Percentiles rank a stretch among this genome's conserved stretches.
These are phyloP conservation scores for Alternaria sp. DNA, from an alignment of 2,329 filamentous ascomycete genomes.

Conservation along the genomic window DNA sequence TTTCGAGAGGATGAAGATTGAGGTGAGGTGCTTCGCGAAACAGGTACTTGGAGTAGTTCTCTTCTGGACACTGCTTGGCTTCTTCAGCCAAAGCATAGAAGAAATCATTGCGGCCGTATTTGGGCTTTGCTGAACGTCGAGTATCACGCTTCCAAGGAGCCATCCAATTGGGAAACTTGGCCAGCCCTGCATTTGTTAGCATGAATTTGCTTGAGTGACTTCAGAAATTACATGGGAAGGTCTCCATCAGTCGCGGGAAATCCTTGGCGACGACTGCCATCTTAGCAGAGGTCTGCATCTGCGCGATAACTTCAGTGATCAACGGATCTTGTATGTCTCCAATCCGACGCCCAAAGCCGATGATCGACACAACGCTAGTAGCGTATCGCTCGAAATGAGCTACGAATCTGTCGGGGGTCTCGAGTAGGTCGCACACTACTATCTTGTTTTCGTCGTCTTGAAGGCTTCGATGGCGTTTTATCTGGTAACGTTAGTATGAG, in stretches of 20 bases:
- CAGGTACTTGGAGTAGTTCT: constrained; percentile 47
- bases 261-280: constrained; percentile 57
- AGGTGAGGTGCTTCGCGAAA: constrained; percentile 48
- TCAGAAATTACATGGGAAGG: constrained; percentile 49
- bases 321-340: constrained; percentile 60
- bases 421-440: constrained; percentile 57
- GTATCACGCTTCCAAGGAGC: constrained; percentile 45
- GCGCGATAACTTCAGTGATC: constrained; percentile 63
- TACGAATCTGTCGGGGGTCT: constrained; percentile 56
- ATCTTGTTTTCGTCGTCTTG: constrained; percentile 65
- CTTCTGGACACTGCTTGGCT: constrained; percentile 35
- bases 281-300: constrained; percentile 64
- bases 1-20: constrained; percentile 34
- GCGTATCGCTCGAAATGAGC: constrained; percentile 61
- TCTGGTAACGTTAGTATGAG: background rate
- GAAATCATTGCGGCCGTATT: constrained; percentile 37
- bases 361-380: constrained; percentile 61
- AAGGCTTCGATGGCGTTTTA: constrained; percentile 58
- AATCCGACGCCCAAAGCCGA: constrained; percentile 63
- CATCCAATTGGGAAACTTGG: constrained; percentile 57
- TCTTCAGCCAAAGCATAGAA: constrained; percentile 43
- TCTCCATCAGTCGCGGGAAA: constrained; percentile 65
- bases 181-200: constrained; percentile 48
- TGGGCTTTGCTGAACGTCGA: constrained; percentile 26
- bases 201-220: accelerated